Conservation (phyloP, 2,329 filamentous ascomycete species). For the Aspergillus udagawae region DNA sequence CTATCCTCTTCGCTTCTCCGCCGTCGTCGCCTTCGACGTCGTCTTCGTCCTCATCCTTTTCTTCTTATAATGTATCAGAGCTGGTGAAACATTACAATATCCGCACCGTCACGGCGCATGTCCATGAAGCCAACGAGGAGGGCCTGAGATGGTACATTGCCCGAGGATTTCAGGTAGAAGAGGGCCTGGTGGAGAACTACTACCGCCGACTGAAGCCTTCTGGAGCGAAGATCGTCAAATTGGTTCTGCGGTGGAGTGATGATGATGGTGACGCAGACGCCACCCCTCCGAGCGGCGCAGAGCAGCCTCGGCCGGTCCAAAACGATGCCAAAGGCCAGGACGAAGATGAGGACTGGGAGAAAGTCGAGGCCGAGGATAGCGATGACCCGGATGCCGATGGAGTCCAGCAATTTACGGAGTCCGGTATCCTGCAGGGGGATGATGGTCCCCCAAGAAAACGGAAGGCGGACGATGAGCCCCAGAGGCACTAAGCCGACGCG, state of each 20-base stretch:
- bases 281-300: neutral
- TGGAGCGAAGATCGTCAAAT: conserved; percentile 50
- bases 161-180: conserved; percentile 52
- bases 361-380: conserved; percentile 35
- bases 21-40: neutral
- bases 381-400: conserved; percentile 30
- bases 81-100: conserved; percentile 49
- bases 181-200: conserved; percentile 52
- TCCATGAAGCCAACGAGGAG: conserved; percentile 60
- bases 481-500: conserved; percentile 9
- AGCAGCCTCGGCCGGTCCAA: neutral
- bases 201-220: conserved; percentile 56
- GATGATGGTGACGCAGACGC: conserved; percentile 7
- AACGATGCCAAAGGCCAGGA: conserved; percentile 7
- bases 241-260: conserved; percentile 31
- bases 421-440: conserved; percentile 25
- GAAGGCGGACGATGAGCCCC: conserved; percentile 28
- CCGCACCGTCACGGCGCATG: conserved; percentile 55
- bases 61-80: conserved; percentile 24
- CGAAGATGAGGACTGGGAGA: conserved; percentile 40
- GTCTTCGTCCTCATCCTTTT: conserved; percentile 2
- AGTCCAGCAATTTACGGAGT: conserved; percentile 30
- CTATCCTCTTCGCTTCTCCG: conserved; percentile 21
- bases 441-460: conserved; percentile 23
- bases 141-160: conserved; percentile 58